Conservation (phyloP, 2,329 filamentous ascomycete genomes). For the Chaetomiaceae sp. region DNA sequence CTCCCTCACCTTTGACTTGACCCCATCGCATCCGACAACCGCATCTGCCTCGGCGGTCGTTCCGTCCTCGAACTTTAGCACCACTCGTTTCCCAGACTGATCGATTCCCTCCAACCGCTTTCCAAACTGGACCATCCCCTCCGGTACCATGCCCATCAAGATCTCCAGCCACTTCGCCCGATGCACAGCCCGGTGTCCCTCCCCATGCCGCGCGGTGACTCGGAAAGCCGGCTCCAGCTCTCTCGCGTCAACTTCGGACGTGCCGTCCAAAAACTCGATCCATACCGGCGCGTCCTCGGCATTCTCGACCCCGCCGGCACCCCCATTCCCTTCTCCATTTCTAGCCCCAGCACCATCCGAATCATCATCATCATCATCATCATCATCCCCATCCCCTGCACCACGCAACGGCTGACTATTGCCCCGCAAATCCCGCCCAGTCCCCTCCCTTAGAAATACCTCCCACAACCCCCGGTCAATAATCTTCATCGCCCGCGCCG, state of each 20-base stretch:
- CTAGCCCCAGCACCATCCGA: constrained; percentile 26
- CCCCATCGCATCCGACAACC: constrained; percentile 56
- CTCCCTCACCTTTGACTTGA: constrained; percentile 52
- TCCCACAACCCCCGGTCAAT: constrained; percentile 29
- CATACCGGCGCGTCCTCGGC: constrained; percentile 5
- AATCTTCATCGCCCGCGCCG: constrained; percentile 31
- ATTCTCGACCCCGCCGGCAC: too few species aligned
- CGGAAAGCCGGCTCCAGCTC: constrained; percentile 22
- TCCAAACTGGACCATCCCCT: constrained; percentile 24
- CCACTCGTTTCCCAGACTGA: constrained; percentile 11
- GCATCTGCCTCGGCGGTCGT: constrained; percentile 30
- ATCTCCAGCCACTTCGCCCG: constrained; percentile 29
- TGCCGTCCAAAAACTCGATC: constrained; percentile 27
- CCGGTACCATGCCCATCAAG: constrained; percentile 26
- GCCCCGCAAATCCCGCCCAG: constrained; percentile 21
- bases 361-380: neutral
- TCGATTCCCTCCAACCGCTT: constrained; percentile 32
- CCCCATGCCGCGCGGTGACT: constrained; percentile 15
- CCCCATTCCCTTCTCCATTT: constrained; percentile 11
- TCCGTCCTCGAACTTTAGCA: constrained; percentile 28
- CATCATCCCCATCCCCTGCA: too few species aligned
- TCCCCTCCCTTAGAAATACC: constrained; percentile 30
- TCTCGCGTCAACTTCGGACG: constrained; percentile 8
- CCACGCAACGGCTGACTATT: too few species aligned
- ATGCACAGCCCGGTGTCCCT: constrained; percentile 25